Percentiles rank a stretch among this genome's conserved stretches.
Evolutionary conservation across 192 early-diverging fungal genomes (phyloP).

Genomic region (Cetraspora pellucida): DNA sequence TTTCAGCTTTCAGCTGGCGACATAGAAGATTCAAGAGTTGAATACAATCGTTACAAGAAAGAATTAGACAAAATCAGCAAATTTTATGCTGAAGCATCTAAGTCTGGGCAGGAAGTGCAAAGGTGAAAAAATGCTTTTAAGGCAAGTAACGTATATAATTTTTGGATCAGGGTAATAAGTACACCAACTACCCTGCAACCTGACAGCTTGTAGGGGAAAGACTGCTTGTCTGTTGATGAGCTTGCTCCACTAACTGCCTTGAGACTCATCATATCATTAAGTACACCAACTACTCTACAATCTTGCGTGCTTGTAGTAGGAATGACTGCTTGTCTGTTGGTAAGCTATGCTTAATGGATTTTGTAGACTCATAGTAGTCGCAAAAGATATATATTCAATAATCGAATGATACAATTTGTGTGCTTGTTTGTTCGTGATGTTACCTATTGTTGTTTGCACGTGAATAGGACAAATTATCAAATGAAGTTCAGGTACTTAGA

Average conservation of each 20-base stretch:
- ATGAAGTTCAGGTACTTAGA: conserved; percentile 24
- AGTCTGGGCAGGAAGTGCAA: conserved; percentile 27
- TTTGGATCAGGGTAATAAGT: conserved; percentile 5
- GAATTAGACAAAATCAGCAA: conserved; percentile 29
- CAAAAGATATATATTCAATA: conserved; percentile 2
- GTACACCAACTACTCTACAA: conserved; percentile 16
- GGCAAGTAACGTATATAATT: conserved; percentile 19
- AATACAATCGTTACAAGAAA: conserved; percentile 15
- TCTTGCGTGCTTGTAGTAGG: conserved; percentile 3
- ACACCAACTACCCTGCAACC: conserved; percentile 29
- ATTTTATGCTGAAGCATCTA: conserved; percentile 31
- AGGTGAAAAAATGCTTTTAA: conserved; percentile 35
- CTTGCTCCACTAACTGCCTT: conserved; percentile 14
- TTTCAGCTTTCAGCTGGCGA: conserved; percentile 31
- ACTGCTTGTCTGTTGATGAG: conserved; percentile 23
- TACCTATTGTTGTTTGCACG: conserved; percentile 19
- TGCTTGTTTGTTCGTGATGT: conserved; percentile 32
- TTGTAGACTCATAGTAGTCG: conserved; percentile 25
- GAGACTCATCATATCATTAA: conserved; percentile 14
- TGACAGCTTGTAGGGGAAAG: conserved; percentile 19
- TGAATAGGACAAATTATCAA: conserved; percentile 16
- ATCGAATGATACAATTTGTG: conserved; percentile 14
- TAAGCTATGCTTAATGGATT: conserved; percentile 24
- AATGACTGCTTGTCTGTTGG: conserved; percentile 22
- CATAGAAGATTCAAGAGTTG: conserved; percentile 21